Conservation (phyloP, 75 land plant species). For the Azolla pinnata region DNA sequence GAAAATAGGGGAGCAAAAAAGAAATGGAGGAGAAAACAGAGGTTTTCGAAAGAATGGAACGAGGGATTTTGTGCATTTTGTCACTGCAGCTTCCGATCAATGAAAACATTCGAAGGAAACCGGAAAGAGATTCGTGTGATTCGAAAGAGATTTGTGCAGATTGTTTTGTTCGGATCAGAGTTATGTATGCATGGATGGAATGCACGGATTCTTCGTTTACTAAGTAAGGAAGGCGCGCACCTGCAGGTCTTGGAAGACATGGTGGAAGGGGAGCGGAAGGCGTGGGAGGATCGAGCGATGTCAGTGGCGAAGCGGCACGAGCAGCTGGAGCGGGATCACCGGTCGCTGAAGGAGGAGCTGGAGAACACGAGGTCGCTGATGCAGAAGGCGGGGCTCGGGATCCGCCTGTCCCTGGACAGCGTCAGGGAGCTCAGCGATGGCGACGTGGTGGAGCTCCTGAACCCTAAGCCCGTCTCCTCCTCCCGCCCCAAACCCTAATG, state of each 20-base stretch:
- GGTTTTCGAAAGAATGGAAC: too few relatives aligned
- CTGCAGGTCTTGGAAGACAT: slow-evolving; percentile 17
- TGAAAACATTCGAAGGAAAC: too few relatives aligned
- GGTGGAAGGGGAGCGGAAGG: slow-evolving; percentile 19
- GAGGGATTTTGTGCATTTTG: too few relatives aligned
- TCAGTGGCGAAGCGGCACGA: slow-evolving; percentile 10
- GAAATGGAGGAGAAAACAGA: too few relatives aligned
- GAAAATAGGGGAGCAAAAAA: too few relatives aligned
- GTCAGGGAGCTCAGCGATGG: slow-evolving; percentile 28
- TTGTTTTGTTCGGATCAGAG: too few relatives aligned
- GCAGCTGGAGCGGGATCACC: slow-evolving; percentile 28
- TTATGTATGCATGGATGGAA: neutral
- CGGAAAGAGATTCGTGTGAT: too few relatives aligned
- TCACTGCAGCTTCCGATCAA: too few relatives aligned
- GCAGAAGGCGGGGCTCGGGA: slow-evolving; percentile 37
- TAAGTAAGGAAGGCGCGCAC: neutral
- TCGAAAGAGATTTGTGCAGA: too few relatives aligned
- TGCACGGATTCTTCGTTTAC: neutral
- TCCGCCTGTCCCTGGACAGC: slow-evolving; percentile 20
- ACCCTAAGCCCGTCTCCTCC: too few relatives aligned
- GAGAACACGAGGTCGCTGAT: slow-evolving; percentile 33
- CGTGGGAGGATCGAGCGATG: slow-evolving; percentile 18
- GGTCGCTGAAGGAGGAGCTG: slow-evolving; percentile 18
- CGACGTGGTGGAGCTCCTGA: too few relatives aligned
- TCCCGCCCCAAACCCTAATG: too few relatives aligned